Evolutionary conservation across 305 asterid species (phyloP).

Genomic region (Ajuga reptans): DNA sequence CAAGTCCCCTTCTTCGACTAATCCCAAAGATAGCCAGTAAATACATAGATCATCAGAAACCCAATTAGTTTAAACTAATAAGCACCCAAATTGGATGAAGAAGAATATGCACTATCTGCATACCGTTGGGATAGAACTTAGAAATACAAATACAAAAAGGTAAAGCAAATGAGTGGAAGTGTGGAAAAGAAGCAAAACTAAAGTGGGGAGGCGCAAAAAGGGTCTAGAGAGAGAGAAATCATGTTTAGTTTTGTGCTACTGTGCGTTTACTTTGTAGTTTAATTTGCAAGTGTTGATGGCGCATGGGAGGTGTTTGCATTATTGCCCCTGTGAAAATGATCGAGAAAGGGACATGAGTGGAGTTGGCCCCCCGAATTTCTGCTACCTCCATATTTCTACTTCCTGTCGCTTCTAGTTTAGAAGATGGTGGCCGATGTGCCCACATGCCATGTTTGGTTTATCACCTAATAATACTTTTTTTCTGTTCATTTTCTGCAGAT

Average conservation of each 20-base stretch:
- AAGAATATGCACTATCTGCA: not conserved
- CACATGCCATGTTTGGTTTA: slow-evolving; percentile 30
- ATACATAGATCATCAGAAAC: not conserved
- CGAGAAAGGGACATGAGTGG: slow-evolving; percentile 29
- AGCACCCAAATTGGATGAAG: not conserved
- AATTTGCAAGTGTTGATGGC: slow-evolving; percentile 20
- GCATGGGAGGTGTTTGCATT: slow-evolving; percentile 37
- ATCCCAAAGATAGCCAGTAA: not conserved
- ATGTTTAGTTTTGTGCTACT: not conserved
- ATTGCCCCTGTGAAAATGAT: slow-evolving; percentile 25
- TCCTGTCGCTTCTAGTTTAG: slow-evolving; percentile 15
- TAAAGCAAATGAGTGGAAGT: slow-evolving; percentile 28
- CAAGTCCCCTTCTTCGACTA: not conserved
- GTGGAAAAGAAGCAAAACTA: slow-evolving; percentile 34
- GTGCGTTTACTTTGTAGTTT: not conserved
- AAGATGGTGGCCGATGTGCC: slow-evolving; percentile 8
- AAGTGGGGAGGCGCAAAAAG: slow-evolving; percentile 23
- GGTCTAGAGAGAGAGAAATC: not conserved
- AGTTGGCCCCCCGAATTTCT: slow-evolving; percentile 16
- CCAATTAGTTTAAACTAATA: not conserved
- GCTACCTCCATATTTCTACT: slow-evolving; percentile 5
- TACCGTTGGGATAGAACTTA: slow-evolving; percentile 21
- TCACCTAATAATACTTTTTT: slow-evolving; percentile 1
- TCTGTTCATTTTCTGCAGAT: not conserved
- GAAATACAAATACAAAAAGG: slow-evolving; percentile 10